Base-by-base conservation (phyloP, 805 yeast genomes). In the Candida parachauliodes region DNA sequence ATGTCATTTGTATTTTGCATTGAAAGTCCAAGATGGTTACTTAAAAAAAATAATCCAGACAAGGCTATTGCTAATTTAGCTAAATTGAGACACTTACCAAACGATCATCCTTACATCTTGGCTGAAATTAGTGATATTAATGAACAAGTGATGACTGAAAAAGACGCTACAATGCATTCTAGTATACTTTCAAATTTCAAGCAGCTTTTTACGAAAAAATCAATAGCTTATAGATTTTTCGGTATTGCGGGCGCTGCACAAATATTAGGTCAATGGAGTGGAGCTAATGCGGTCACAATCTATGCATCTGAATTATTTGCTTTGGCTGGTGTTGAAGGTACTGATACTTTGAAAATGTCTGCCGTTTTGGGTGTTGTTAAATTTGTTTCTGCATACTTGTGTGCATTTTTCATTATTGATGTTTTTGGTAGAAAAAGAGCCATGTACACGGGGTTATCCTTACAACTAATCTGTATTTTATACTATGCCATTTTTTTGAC, bases 201-300 rank as follows among this genome's bases (percentile, higher is more conserved):
- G 43, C 72, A 66, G 36, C 47, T 70, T 12, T 14, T 49, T 8
- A 21, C 40, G 7, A 59, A 55, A 21, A 58, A 49, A 34, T 65
- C 74, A 4, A 58, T 70, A 38, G 52, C 71, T 37, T 69, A 70
- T 53, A 59, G 79, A 53, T 59, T 58, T 44, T 58, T 75, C 34
- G 43, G 58, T 6, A 43, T 75, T 23, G 67, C 71, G 23, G 41
- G 65, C 15, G 40, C 52, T 37, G 61, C 68, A 24, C 81, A 74
- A 52, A 24, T 74, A 8, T 55, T 75, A 28, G 70, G 71, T 21
- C 80, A 76, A 54, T 76, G 79, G 79, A 64, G 74, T 19, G 79
- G 79, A 35, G 73, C 79, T 5, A 68, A 65, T 45, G 70, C 77
- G 5, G 57, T 76, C 26, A 74, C 81, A 2, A 72, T 74, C 34